These are phyloP conservation scores for Colletotrichum tropicale DNA, from an alignment of 2,329 filamentous ascomycete species.

Conservation along the genomic window DNA sequence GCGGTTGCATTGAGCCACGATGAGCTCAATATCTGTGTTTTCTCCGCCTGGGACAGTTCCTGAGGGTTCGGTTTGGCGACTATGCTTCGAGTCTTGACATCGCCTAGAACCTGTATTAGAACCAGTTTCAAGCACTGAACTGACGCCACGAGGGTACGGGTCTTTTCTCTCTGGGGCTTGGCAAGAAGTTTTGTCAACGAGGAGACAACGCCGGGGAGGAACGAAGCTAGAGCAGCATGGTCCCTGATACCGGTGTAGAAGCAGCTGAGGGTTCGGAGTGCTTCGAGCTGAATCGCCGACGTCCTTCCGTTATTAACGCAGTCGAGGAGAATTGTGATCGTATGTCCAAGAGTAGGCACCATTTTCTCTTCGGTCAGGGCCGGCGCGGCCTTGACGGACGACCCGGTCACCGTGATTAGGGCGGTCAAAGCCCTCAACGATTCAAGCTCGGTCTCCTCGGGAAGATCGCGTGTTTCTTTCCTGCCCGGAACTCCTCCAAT, in stretches of 20 bases:
- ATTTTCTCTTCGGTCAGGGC: slow-evolving; percentile 61
- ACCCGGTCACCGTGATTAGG: slow-evolving; percentile 65
- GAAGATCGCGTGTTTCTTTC: slow-evolving; percentile 45
- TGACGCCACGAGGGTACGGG: slow-evolving; percentile 64
- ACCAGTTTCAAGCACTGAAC: slow-evolving; percentile 63
- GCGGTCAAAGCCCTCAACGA: slow-evolving; percentile 72
- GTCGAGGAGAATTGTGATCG: slow-evolving; percentile 80
- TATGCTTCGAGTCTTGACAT: slow-evolving; percentile 57
- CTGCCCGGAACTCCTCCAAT: slow-evolving; percentile 73
- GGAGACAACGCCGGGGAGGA: slow-evolving; percentile 88
- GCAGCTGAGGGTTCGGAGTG: slow-evolving; percentile 66
- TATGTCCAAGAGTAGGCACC: slow-evolving; percentile 81
- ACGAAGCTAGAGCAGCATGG: slow-evolving; percentile 77
- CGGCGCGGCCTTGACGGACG: slow-evolving; percentile 51
- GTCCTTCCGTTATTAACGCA: slow-evolving; percentile 69
- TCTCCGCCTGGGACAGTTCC: slow-evolving; percentile 25
- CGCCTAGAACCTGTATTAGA: slow-evolving; percentile 60
- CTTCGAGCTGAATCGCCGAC: slow-evolving; percentile 72
- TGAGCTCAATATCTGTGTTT: slow-evolving; percentile 45
- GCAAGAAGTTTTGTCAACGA: slow-evolving; percentile 77
- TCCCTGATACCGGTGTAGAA: slow-evolving; percentile 71
- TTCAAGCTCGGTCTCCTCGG: slow-evolving; percentile 78
- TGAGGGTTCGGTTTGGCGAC: slow-evolving; percentile 33
- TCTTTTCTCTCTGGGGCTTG: slow-evolving; percentile 63
- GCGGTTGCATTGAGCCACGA: slow-evolving; percentile 82